Evolutionary conservation across 352 stramenopile species (phyloP).

Genomic region (Blastocystis sp.): DNA sequence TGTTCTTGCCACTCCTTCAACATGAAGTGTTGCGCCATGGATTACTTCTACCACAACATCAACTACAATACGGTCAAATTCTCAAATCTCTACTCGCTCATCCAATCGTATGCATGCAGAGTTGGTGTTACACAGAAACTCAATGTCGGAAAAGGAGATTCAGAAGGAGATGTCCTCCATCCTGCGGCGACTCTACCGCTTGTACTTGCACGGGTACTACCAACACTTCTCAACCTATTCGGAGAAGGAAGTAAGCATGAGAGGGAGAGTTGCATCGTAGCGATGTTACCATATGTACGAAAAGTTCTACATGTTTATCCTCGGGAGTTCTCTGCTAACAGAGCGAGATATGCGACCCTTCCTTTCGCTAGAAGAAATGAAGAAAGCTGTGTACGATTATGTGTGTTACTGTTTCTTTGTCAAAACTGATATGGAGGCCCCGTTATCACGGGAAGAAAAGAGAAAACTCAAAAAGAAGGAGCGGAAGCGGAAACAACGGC

Average conservation of each 20-base stretch:
- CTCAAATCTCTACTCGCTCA: neutral
- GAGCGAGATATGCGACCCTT: conserved; percentile 40
- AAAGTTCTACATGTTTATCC: conserved; percentile 26
- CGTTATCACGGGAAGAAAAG: conserved; percentile 20
- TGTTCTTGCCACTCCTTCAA: conserved; percentile 12
- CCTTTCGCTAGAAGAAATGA: conserved; percentile 28
- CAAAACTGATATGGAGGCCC: neutral
- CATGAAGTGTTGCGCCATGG: neutral
- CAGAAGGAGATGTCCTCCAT: conserved; percentile 1
- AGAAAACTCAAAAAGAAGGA: conserved; percentile 50
- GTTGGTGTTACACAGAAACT: neutral
- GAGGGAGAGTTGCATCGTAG: neutral
- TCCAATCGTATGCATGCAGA: neutral
- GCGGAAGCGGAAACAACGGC: neutral
- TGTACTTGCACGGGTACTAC: conserved; percentile 38
- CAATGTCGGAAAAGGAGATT: neutral
- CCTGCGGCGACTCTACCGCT: conserved; percentile 14
- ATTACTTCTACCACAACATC: conserved; percentile 51
- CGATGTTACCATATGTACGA: conserved; percentile 2
- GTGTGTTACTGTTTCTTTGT: neutral
- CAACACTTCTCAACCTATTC: conserved; percentile 1
- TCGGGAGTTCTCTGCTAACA: neutral
- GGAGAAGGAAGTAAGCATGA: neutral
- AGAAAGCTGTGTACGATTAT: neutral
- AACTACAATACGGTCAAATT: conserved; percentile 4